Evolutionary conservation across 2,329 filamentous ascomycete genomes (phyloP), one percentile per base, ranked within the genome.

Genomic region (Zelopaecilomyces penicillatus): DNA sequence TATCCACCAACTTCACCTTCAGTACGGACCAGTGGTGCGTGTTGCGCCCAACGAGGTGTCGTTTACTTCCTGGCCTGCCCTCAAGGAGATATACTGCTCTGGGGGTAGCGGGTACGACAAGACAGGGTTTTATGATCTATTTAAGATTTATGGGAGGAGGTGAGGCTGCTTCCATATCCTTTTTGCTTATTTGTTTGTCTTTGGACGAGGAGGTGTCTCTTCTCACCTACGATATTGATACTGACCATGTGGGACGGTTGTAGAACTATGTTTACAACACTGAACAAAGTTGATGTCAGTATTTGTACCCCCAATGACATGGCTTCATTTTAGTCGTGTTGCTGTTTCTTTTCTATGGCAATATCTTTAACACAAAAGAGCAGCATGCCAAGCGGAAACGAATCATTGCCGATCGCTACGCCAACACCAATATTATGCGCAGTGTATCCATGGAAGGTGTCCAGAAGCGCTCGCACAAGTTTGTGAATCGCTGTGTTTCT

Each of bases 381-480:
- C 41, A 83, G 75, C 82, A 86, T 55, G 76, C 75, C 30, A 75
- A 73, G 50, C 72, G 79, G 47, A 83, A 80, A 56, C 71, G 80
- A 29, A 65, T 82, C 39, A 67, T 85, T 37, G 81, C 81, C 1
- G 79, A 84, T 54, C 70, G 80, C 30, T 86, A 86, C 57, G 77
- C 82, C 30, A 85, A 85, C 61, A 78, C 75, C 43, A 85, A 83
- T 55, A 66, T 85, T 41, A 71, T 83, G 63, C 74, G 73, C 30
- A 58, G 71, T 4, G 65, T 65, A 3, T 73, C 79, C 2, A 59
- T 84, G 29, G 60, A 67, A 4, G 80, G 77, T 3, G 79, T 86
- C 40, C 63, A 73, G 43, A 70, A 78, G 50, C 68, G 79, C 5
- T 77, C 80, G 0, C 61, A 57, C 32, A 68, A 68, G 29, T 83